Conservation (phyloP, 2,329 filamentous ascomycete genomes). For the Lojkania enalia region DNA sequence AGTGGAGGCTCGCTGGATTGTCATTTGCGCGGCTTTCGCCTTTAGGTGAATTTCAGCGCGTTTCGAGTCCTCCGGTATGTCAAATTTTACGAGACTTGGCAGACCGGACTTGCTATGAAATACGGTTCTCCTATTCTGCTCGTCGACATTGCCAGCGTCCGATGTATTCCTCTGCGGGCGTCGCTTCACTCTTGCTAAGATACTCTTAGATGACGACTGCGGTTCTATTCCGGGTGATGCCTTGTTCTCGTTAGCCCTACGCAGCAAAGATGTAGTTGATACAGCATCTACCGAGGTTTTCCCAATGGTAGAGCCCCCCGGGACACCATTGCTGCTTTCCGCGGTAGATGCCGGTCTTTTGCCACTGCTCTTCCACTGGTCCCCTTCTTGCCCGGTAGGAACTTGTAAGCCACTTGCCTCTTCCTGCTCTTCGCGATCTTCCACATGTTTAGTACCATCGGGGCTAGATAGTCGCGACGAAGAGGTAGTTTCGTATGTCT, state of each 20-base stretch:
- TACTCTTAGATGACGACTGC: constrained; percentile 27
- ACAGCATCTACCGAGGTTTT: constrained; percentile 39
- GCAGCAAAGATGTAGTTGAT: constrained; percentile 44
- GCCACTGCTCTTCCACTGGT: constrained; percentile 22
- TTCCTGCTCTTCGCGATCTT: constrained; percentile 19
- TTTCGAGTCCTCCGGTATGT: constrained; percentile 46
- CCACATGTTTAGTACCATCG: background rate
- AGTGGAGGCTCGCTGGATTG: constrained; percentile 37
- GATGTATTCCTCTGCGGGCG: constrained; percentile 28
- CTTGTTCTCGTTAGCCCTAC: constrained; percentile 40
- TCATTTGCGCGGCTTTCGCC: constrained; percentile 46
- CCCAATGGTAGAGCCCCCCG: constrained; percentile 27
- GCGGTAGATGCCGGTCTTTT: constrained; percentile 35
- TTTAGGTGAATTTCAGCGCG: constrained; percentile 44
- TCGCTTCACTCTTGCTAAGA: constrained; percentile 32
- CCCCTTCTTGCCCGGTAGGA: constrained; percentile 22
- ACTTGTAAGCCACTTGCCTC: constrained; percentile 39
- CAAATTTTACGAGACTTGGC: constrained; percentile 47
- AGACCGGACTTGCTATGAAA: constrained; percentile 34
- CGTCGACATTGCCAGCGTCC: constrained; percentile 10
- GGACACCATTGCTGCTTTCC: constrained; percentile 29
- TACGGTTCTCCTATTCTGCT: constrained; percentile 16
- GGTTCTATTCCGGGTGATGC: constrained; percentile 24
- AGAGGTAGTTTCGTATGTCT: constrained; percentile 39
- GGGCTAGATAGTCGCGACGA: constrained; percentile 3